Base-by-base conservation (phyloP, 352 stramenopile species). In the Thalassiosira delicatula region DNA sequence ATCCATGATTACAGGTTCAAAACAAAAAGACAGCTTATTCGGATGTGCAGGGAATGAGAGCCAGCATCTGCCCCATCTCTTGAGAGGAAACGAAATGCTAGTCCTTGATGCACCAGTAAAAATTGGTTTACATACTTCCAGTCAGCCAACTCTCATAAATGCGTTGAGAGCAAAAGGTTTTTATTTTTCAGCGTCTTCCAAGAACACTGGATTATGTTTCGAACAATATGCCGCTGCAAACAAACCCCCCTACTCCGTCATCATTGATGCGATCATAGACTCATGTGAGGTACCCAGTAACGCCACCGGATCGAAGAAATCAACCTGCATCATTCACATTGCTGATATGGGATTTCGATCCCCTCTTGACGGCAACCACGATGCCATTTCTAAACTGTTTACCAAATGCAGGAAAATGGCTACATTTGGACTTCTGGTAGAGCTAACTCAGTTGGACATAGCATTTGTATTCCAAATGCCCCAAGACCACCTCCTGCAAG, bases 141-240 rank as follows among this genome's bases (percentile, higher is more conserved):
- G 60, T 23, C 53, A 69, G 40, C 1, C 53, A 35, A 2, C 9
- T 53, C 12, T 69, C 33, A 30, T 69, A 53, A 14, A 35, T 23
- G 30, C 2, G 7, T 54, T 69, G 21, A 9, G 17, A 33, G 21
- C 3, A 27, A 53, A 29, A 53, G 33, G 33, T 30, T 66, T n/a
- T 44, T 69, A 54, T 54, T 69, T 61, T 14, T 3, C 3, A 9
- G 19, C 32, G 21, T 19, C 30, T 4, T 54, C 32, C 3, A 7
- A 69, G 1, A 54, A 32, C 1, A 29, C 30, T n/a, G 60, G 60
- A 17, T 30, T 69, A 30, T 69, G 60, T 54, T 69, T 69, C 32
- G 12, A 53, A 30, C 32, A 32, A 2, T 5, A 53, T 2, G 17
- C 23, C 25, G 17, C 33, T 2, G 60, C 60, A 29, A 51, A 69